Evolutionary conservation across 2,329 filamentous ascomycete species (phyloP).

Genomic region (Xylariaceae sp.): DNA sequence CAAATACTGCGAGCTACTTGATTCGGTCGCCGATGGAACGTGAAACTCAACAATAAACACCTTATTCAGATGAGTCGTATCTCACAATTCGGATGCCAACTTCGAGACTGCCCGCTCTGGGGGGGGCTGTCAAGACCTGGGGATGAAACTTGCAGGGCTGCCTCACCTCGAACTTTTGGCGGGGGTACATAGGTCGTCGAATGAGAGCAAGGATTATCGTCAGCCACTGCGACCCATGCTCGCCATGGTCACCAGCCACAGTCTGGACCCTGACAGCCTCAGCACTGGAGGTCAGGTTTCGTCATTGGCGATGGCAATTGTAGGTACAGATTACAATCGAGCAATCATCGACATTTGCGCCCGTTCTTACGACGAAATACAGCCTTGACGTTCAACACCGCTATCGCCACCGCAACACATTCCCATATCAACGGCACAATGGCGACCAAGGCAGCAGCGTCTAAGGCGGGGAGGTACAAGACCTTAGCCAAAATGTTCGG

Average conservation of each 20-base stretch:
- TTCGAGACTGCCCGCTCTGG: too few species aligned
- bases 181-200: neutral
- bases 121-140: too few species aligned
- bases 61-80: too few species aligned
- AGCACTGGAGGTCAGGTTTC: neutral
- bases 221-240: neutral
- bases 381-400: too few species aligned
- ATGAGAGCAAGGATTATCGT: neutral
- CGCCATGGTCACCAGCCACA: neutral
- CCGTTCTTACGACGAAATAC: too few species aligned
- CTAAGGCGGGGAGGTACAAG: constrained; percentile 49
- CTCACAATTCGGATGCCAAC: too few species aligned
- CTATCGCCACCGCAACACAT: too few species aligned
- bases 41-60: too few species aligned
- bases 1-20: neutral
- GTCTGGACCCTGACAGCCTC: neutral
- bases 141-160: neutral
- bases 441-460: constrained; percentile 29
- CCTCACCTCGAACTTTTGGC: neutral
- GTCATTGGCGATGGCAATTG: neutral
- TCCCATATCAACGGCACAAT: constrained; percentile 21
- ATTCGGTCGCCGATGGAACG: constrained; percentile 5
- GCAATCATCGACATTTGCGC: neutral
- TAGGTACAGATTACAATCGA: neutral
- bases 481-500: constrained; percentile 66